phyloP scores from a whole-genome alignment of 257 asterid species.

The Solanum gracilifrons region DNA sequence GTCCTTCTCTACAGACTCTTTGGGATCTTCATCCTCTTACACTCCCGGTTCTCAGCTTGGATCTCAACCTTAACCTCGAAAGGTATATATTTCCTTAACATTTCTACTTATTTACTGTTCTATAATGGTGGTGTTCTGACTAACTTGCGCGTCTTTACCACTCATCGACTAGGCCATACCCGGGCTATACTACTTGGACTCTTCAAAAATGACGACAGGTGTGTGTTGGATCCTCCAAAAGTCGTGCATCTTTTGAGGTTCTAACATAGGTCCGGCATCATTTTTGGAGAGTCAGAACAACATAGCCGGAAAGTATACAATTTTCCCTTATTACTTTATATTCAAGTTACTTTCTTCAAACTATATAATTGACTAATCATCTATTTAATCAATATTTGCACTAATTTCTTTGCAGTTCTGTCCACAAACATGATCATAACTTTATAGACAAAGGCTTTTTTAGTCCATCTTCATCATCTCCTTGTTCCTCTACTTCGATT shows the following conservation, averaged over 20 bases:
- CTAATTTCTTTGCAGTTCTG: conserved; percentile 18
- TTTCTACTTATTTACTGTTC: not conserved
- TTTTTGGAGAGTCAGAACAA: not conserved
- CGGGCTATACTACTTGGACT: not conserved
- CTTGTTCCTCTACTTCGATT: conserved; percentile 57
- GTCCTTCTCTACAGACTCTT: conserved; percentile 65
- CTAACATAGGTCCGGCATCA: not conserved
- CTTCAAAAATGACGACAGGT: not conserved
- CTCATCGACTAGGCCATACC: not conserved
- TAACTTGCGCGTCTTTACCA: not conserved
- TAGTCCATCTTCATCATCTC: conserved; percentile 35
- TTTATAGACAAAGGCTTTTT: conserved; percentile 40
- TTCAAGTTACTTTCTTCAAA: not conserved
- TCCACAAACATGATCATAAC: conserved; percentile 24
- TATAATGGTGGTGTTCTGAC: not conserved
- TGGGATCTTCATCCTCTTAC: conserved; percentile 73
- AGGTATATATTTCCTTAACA: conserved; percentile 21
- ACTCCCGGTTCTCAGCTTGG: conserved; percentile 37
- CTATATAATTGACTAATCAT: not conserved
- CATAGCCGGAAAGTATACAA: not conserved
- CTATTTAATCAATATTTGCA: not conserved
- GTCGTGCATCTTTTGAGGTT: not conserved
- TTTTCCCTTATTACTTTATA: not conserved
- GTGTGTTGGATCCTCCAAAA: not conserved
- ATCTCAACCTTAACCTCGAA: conserved; percentile 44